These are phyloP conservation scores for Kuraishia floccosa DNA, from an alignment of 805 yeast genomes.

Conservation along the genomic window DNA sequence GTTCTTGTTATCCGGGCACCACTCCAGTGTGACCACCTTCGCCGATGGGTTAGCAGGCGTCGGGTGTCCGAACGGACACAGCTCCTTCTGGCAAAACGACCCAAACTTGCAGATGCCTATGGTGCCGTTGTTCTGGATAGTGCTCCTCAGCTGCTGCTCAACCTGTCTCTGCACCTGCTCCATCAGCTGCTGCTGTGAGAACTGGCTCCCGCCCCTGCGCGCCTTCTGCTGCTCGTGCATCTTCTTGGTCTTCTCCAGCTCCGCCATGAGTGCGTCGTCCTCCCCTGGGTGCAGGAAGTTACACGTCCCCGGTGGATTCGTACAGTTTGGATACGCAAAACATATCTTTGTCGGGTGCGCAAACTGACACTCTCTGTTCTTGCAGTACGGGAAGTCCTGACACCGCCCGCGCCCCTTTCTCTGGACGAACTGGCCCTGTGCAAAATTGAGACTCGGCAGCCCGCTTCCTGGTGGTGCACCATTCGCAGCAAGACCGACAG, in stretches of 20 bases:
- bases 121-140: constrained; percentile 21
- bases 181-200: constrained; percentile 23
- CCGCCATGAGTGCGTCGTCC: constrained; percentile 63
- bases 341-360: constrained; percentile 78
- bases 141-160: constrained; percentile 23
- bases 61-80: constrained; percentile 88
- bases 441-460: constrained; percentile 4
- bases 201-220: constrained; percentile 7
- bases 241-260: constrained; percentile 52
- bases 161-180: constrained; percentile 19
- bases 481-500: constrained; percentile 9
- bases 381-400: constrained; percentile 60
- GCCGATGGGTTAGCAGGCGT: constrained; percentile 75
- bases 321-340: constrained; percentile 65
- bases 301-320: constrained; percentile 75
- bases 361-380: constrained; percentile 50
- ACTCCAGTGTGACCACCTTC: constrained; percentile 51
- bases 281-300: constrained; percentile 76
- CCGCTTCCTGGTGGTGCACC: constrained; percentile 5
- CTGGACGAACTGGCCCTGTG: constrained; percentile 24
- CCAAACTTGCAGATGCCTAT: constrained; percentile 70
- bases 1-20: constrained; percentile 65
- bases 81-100: constrained; percentile 57
- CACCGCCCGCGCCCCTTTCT: constrained; percentile 55
- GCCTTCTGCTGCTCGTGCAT: constrained; percentile 11